Evolutionary conservation across 352 stramenopile species (phyloP), one percentile per base, ranked within the genome.

Genomic region (Phytophthora tubulina): DNA sequence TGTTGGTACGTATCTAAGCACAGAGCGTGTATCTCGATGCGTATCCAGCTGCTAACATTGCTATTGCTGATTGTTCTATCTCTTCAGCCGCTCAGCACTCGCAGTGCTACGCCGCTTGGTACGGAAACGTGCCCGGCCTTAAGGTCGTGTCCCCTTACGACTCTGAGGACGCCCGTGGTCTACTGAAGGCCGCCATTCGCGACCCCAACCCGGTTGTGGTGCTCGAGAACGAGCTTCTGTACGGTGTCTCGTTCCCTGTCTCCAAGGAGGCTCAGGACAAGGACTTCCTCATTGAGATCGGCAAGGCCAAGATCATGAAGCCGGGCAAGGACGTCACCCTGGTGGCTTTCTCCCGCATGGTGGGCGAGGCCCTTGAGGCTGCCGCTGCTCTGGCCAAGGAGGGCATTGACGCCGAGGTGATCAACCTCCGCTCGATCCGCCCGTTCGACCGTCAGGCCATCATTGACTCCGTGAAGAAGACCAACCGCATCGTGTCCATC

Each of bases 61-160:
- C 27, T 41, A 50, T 36, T 27, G 17, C 36, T 35, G 5, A 11
- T 13, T 38, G 3, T 7, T 41, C 33, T 27, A 57, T 60, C 54
- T 56, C 33, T 60, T 31, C 52, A 92, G 87, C 89, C 38, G 98
- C 98, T 9, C 98, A 99, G 89, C 98, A 99, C 89, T 99, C 96
- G 57, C 98, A 99, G 89, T 99, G 97, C 84, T 99, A 99, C 83
- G 98, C 97, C 31, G 96, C 98, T 15, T 99, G 98, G 98, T 99
- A 99, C 86, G 96, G 93, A 59, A 96, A 82, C 61, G 89, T 98
- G 44, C 98, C 98, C 6, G 98, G 98, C 32, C 89, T 99, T 41
- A 99, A 99, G 86, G 98, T 99, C 11, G 94, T 99, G 33, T 70
- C 90, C 49, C 98, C 98, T 7, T 99, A 99, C 81, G 98, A 96